These are phyloP conservation scores for Gastrolobium bilobum DNA, from an alignment of 306 rosid species.

Conservation along the genomic window DNA sequence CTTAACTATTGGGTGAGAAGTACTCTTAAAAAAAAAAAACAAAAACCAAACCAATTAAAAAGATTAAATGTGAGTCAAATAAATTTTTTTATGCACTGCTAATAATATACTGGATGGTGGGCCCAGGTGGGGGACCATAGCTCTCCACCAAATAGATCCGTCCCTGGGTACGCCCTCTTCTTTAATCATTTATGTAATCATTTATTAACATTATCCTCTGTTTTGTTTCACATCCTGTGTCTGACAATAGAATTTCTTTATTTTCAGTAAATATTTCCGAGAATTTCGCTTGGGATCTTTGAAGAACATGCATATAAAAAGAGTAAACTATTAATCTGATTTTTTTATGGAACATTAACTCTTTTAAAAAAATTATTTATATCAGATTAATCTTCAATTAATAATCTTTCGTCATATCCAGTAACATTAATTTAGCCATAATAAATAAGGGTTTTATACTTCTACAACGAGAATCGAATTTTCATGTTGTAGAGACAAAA, in stretches of 20 bases:
- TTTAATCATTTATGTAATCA: conserved; percentile 32
- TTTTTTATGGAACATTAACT: background rate
- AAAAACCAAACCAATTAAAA: no score
- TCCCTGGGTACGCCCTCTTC: conserved; percentile 24
- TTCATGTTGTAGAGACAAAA: no score
- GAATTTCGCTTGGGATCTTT: conserved; percentile 27
- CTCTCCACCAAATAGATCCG: background rate
- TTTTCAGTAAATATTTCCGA: background rate
- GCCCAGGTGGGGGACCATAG: background rate
- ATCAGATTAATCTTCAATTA: background rate
- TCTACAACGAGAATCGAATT: no score
- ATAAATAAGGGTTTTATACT: no score
- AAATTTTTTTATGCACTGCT: no score
- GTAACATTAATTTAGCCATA: background rate
- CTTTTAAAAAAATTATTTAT: background rate
- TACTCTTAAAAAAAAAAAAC: no score
- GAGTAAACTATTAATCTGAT: background rate
- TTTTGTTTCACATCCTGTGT: conserved; percentile 43
- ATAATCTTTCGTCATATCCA: background rate
- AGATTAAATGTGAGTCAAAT: no score
- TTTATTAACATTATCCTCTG: conserved; percentile 60
- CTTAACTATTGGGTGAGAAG: no score
- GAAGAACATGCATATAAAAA: conserved; percentile 27
- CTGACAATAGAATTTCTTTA: conserved; percentile 26
- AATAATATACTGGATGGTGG: no score